These are phyloP conservation scores for Ogataea nakhonphanomensis DNA, from an alignment of 805 yeast genomes.

Conservation along the genomic window DNA sequence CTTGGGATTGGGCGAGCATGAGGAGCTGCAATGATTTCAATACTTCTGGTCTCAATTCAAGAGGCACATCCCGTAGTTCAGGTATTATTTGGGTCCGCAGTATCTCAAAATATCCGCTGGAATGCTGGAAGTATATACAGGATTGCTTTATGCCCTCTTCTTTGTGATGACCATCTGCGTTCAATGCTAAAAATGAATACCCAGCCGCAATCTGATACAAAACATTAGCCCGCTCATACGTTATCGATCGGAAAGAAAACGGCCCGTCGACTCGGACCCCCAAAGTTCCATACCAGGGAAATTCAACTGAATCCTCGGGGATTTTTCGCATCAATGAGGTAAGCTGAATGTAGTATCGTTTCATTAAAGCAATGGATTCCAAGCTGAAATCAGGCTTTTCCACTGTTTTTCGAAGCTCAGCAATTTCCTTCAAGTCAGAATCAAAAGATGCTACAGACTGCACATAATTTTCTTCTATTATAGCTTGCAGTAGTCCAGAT, in stretches of 20 bases:
- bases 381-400: slow-evolving; percentile 30
- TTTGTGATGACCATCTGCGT: slow-evolving; percentile 38
- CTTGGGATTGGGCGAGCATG: slow-evolving; percentile 84
- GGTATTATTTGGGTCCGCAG: slow-evolving; percentile 27
- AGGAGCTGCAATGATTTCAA: slow-evolving; percentile 48
- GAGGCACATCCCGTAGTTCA: slow-evolving; percentile 24
- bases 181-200: slow-evolving; percentile 54
- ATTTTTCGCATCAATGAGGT: slow-evolving; percentile 50
- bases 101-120: slow-evolving; percentile 63
- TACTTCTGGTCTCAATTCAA: slow-evolving; percentile 51
- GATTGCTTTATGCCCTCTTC: slow-evolving; percentile 59
- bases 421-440: slow-evolving; percentile 36
- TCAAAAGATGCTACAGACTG: slow-evolving; percentile 34
- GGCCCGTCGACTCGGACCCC: slow-evolving; percentile 53
- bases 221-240: slow-evolving; percentile 59
- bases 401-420: slow-evolving; percentile 42
- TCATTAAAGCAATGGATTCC: slow-evolving; percentile 36
- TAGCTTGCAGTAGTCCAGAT: slow-evolving; percentile 28
- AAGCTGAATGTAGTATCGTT: slow-evolving; percentile 47
- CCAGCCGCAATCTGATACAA: slow-evolving; percentile 67
- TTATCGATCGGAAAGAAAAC: slow-evolving; percentile 43
- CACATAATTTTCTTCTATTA: slow-evolving; percentile 40
- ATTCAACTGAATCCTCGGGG: slow-evolving; percentile 56
- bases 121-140: slow-evolving; percentile 60
- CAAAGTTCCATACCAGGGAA: slow-evolving; percentile 72